A percentile compares a stretch with the other conserved stretches of the same genome.
phyloP scores from a whole-genome alignment of 2,329 filamentous ascomycete genomes.

The Verticillium klebahnii region DNA sequence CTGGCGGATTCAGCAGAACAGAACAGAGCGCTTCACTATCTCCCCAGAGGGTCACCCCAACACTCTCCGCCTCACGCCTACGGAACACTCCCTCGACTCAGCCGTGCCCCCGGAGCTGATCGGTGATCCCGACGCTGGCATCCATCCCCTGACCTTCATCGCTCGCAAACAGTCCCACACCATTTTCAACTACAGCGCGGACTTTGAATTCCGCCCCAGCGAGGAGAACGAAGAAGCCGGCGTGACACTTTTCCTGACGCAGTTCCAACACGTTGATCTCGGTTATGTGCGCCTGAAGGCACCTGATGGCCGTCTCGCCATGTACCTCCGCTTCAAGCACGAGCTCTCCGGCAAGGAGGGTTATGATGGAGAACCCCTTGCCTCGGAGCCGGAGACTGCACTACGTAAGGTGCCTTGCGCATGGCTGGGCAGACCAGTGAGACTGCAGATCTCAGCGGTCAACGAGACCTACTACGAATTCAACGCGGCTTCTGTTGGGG shows the following conservation, averaged over 20 bases:
- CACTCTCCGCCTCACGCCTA: constrained; percentile 42
- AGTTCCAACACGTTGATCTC: constrained; percentile 48
- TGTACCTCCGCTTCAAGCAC: background rate
- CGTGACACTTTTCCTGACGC: constrained; percentile 46
- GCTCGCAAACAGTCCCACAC: constrained; percentile 51
- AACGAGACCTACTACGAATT: constrained; percentile 42
- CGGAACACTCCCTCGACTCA: constrained; percentile 38
- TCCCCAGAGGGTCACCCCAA: constrained; percentile 36
- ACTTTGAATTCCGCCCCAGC: constrained; percentile 36
- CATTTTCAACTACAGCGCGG: constrained; percentile 44
- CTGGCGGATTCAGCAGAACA: constrained; percentile 45
- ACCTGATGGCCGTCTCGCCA: constrained; percentile 3
- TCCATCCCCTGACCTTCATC: constrained; percentile 37
- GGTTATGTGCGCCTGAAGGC: constrained; percentile 22
- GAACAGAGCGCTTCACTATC: constrained; percentile 34
- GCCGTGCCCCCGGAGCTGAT: background rate
- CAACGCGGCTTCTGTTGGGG: constrained; percentile 27
- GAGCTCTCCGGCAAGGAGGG: background rate
- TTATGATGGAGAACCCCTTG: background rate
- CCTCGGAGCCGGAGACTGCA: background rate
- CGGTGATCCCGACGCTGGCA: constrained; percentile 3
- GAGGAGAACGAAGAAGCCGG: constrained; percentile 43
- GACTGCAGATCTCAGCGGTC: constrained; percentile 34
- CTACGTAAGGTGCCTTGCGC: constrained; percentile 24
- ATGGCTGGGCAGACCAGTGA: constrained; percentile 30